These are phyloP conservation scores for Tillandsia fasciculata DNA, from an alignment of 176 grass and related monocot species.

Conservation along the genomic window DNA sequence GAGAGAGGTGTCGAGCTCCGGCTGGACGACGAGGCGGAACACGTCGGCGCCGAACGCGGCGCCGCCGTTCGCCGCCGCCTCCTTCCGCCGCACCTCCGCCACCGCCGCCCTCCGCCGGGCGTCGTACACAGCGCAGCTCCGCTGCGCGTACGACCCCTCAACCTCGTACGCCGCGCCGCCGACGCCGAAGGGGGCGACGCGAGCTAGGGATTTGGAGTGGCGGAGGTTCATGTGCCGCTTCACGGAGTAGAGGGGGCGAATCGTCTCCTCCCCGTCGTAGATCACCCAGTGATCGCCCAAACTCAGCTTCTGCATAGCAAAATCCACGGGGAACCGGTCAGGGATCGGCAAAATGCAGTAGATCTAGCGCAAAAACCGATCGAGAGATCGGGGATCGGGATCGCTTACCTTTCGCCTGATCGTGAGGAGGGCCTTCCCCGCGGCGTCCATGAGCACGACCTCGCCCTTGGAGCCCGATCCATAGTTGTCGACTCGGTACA, in stretches of 20 bases:
- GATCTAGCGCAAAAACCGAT: background rate
- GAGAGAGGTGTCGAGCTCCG: slow-evolving; percentile 24
- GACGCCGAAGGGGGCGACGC: slow-evolving; percentile 20
- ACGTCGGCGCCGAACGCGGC: slow-evolving; percentile 15
- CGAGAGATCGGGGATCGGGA: background rate
- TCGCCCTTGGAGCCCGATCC: slow-evolving; percentile 10
- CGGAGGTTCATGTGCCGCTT: slow-evolving; percentile 16
- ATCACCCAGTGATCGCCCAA: slow-evolving; percentile 17
- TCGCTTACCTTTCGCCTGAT: slow-evolving; percentile 39
- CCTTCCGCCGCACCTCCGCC: slow-evolving; percentile 16
- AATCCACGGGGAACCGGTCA: background rate
- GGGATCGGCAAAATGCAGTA: background rate
- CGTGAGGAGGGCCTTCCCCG: slow-evolving; percentile 30
- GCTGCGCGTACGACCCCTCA: slow-evolving; percentile 57
- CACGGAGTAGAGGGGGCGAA: slow-evolving; percentile 8
- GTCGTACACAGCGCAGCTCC: slow-evolving; percentile 43
- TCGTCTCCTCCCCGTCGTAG: slow-evolving; percentile 16
- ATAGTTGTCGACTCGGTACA: slow-evolving; percentile 78
- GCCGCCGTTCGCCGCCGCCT: slow-evolving; percentile 3
- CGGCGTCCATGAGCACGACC: slow-evolving; percentile 22
- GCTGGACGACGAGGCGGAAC: slow-evolving; percentile 12
- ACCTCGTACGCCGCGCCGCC: slow-evolving; percentile 20
- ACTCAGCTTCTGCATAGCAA: slow-evolving; percentile 10
- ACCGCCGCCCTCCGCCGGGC: slow-evolving; percentile 11
- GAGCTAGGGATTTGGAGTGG: slow-evolving; percentile 27